Evolutionary conservation across 2,329 filamentous ascomycete genomes (phyloP).

Genomic region (Colletotrichum navitas): DNA sequence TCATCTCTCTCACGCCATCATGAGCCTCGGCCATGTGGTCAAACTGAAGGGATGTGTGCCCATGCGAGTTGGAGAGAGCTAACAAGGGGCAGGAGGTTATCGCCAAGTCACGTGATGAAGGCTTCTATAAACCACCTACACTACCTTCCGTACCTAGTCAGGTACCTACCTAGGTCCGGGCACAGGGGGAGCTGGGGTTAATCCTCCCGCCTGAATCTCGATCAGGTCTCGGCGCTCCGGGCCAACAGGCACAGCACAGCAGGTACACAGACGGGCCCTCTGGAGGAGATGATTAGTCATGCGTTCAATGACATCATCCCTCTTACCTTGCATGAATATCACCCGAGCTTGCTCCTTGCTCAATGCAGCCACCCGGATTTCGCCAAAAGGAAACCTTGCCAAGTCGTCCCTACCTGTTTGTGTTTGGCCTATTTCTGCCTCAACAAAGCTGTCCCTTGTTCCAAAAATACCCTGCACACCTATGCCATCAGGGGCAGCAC

Average conservation of each 20-base stretch:
- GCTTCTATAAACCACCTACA: no score
- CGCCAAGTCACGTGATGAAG: slow-evolving; percentile 27
- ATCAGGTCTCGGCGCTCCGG: slow-evolving; percentile 21
- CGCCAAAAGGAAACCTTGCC: neutral
- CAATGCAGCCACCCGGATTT: slow-evolving; percentile 2
- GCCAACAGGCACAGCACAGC: slow-evolving; percentile 12
- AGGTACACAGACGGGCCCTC: no score
- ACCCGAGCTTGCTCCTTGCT: slow-evolving; percentile 5
- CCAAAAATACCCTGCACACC: slow-evolving; percentile 14
- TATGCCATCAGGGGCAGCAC: neutral
- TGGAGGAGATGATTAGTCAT: slow-evolving; percentile 19
- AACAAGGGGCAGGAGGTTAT: neutral
- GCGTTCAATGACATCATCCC: slow-evolving; percentile 37
- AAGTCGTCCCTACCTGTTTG: neutral
- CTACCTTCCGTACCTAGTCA: no score
- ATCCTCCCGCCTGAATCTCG: slow-evolving; percentile 27
- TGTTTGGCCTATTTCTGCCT: neutral
- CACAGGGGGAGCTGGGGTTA: neutral
- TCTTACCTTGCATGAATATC: slow-evolving; percentile 22
- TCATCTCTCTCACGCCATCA: slow-evolving; percentile 3
- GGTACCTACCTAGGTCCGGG: no score
- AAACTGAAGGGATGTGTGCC: neutral
- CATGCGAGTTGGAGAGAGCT: neutral
- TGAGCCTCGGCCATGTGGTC: neutral
- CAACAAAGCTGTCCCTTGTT: slow-evolving; percentile 1